Percentiles rank a stretch among this genome's conserved stretches.
Conservation (phyloP, 768 basidiomycete genomes). For the Leucocoprinus birnbaumii region DNA sequence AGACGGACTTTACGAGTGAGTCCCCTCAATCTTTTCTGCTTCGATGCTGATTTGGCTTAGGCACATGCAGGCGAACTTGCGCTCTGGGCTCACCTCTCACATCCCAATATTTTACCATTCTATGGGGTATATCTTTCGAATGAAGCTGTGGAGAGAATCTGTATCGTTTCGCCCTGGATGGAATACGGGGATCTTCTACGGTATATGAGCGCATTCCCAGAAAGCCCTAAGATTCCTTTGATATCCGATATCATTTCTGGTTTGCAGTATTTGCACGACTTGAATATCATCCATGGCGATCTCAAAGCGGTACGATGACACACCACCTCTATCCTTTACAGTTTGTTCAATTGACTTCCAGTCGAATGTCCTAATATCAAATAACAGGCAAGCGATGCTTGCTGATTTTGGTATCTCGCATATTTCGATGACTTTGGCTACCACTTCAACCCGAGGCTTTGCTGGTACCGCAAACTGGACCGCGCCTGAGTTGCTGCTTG, state of each 20-base stretch:
- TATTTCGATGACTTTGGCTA: neutral
- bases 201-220: constrained; percentile 10
- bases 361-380: neutral
- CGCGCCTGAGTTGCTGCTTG: neutral
- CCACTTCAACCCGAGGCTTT: neutral
- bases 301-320: constrained; percentile 7
- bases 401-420: constrained; percentile 4
- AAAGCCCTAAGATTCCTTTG: constrained; percentile 13
- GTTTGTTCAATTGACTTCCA: neutral
- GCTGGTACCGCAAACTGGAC: neutral
- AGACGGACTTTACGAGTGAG: neutral
- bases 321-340: no score
- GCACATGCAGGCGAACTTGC: constrained; percentile 21
- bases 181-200: constrained; percentile 16
- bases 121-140: constrained; percentile 24
- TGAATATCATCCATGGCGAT: constrained; percentile 1
- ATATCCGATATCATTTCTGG: neutral
- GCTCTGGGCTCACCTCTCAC: constrained; percentile 28
- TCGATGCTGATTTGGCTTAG: neutral
- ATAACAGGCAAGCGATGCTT: neutral
- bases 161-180: constrained; percentile 20
- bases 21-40: neutral
- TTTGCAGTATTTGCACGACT: neutral
- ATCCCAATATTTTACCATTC: constrained; percentile 33
- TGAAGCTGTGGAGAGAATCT: constrained; percentile 2